Evolutionary conservation across 1,139 yeast genomes (phyloP).

Genomic region (Neolecta irregularis): DNA sequence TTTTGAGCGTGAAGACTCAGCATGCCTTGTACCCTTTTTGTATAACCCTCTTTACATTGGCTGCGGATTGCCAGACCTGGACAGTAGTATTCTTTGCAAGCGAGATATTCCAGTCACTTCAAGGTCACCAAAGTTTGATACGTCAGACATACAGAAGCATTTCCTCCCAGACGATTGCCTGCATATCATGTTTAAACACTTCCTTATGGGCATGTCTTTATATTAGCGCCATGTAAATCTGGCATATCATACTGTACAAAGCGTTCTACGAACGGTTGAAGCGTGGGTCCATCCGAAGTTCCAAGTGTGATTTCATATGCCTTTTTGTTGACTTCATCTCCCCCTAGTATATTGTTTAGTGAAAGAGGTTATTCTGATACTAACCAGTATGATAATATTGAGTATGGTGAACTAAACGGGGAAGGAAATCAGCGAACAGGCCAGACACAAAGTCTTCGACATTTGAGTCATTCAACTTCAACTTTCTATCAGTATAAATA

Average conservation of each 20-base stretch:
- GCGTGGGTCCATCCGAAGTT: slow-evolving; percentile 3
- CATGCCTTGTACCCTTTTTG: slow-evolving; percentile 30
- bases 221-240: too few relatives aligned
- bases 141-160: too few relatives aligned
- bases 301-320: slow-evolving; percentile 5
- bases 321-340: slow-evolving; percentile 7
- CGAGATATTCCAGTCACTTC: slow-evolving; percentile 11
- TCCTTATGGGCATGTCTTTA: slow-evolving; percentile 1
- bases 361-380: too few relatives aligned
- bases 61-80: slow-evolving; percentile 31
- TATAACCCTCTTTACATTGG: slow-evolving; percentile 25
- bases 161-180: slow-evolving; percentile 30
- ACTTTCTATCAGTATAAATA: too few relatives aligned
- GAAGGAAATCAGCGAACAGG: slow-evolving; percentile 28
- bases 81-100: slow-evolving; percentile 27
- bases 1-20: too few relatives aligned
- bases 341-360: too few relatives aligned
- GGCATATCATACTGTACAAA: slow-evolving; percentile 4
- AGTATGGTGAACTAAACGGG: slow-evolving; percentile 26
- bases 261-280: slow-evolving; percentile 4
- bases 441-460: slow-evolving; percentile 28
- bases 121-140: too few relatives aligned
- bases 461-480: slow-evolving; percentile 27
- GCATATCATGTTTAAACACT: slow-evolving; percentile 1
- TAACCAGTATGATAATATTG: slow-evolving; percentile 5